Percentiles rank a stretch among this genome's conserved stretches.
phyloP scores from a whole-genome alignment of 2,329 filamentous ascomycete species.

The Aspergillus candidus region DNA sequence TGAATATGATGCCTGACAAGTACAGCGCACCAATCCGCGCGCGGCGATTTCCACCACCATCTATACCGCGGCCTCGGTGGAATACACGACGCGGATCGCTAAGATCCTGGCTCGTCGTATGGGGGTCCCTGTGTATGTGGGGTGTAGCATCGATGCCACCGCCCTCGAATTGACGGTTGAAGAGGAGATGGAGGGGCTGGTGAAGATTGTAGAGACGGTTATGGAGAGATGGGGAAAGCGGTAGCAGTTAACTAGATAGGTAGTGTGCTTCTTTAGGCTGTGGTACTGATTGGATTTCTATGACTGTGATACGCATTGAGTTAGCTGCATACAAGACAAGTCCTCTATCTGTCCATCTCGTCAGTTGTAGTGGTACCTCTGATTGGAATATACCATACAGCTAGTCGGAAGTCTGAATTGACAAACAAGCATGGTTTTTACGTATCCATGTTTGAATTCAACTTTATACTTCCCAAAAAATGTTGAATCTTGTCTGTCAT shows the following conservation, averaged over 20 bases:
- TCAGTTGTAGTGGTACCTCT: no score
- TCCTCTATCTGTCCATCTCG: no score
- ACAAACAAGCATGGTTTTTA: no score
- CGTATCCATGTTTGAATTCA: no score
- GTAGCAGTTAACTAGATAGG: neutral
- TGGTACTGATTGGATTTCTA: neutral
- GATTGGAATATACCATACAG: no score
- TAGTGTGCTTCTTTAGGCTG: no score
- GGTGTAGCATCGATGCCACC: conserved; percentile 75
- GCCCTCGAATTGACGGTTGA: conserved; percentile 74
- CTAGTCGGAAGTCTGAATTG: no score
- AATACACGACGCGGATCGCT: conserved; percentile 80
- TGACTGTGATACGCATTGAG: neutral
- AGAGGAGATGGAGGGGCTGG: conserved; percentile 89
- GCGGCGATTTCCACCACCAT: conserved; percentile 68
- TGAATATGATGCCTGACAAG: conserved; percentile 6
- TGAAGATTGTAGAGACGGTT: conserved; percentile 65
- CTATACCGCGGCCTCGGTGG: conserved; percentile 65
- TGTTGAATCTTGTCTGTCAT: no score
- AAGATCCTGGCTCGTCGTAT: conserved; percentile 72
- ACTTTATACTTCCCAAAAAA: neutral
- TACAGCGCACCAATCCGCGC: conserved; percentile 39
- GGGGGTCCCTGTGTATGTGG: conserved; percentile 76
- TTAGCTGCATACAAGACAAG: no score
- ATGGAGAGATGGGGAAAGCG: conserved; percentile 42